A percentile compares a stretch with the other conserved stretches of the same genome.
Conservation (phyloP, 192 early-diverging fungal genomes). For the Haplosporangium gracile region DNA sequence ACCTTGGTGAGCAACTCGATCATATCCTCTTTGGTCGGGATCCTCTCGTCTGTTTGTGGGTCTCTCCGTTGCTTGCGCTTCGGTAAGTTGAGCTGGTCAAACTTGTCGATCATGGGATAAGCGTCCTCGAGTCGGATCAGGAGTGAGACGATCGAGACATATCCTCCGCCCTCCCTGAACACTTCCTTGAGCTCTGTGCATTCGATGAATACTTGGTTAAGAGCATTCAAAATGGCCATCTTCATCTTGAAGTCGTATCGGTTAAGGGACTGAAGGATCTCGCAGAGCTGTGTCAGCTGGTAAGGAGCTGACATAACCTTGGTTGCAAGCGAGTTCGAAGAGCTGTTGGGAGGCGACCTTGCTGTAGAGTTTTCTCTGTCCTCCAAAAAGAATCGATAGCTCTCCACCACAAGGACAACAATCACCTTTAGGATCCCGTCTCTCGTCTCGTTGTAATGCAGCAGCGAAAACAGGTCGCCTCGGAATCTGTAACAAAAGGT, state of each 20-base stretch:
- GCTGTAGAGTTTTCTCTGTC: slow-evolving; percentile 21
- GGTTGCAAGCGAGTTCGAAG: slow-evolving; percentile 16
- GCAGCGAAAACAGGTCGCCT: slow-evolving; percentile 67
- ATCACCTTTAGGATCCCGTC: slow-evolving; percentile 63
- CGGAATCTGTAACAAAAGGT: slow-evolving; percentile 47
- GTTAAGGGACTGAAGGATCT: slow-evolving; percentile 67
- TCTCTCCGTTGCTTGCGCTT: slow-evolving; percentile 30
- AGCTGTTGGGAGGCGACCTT: slow-evolving; percentile 25
- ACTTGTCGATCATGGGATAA: slow-evolving; percentile 45
- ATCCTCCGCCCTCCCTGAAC: slow-evolving; percentile 72
- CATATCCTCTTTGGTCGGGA: slow-evolving; percentile 51
- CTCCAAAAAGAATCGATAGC: slow-evolving; percentile 50
- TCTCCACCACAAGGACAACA: slow-evolving; percentile 63
- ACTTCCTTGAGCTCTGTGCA: slow-evolving; percentile 65
- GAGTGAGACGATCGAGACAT: slow-evolving; percentile 69
- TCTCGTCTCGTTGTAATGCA: slow-evolving; percentile 67
- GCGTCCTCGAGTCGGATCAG: slow-evolving; percentile 67
- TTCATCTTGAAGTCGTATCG: slow-evolving; percentile 69
- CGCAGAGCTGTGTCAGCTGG: slow-evolving; percentile 69
- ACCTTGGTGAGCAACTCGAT: slow-evolving; percentile 60
- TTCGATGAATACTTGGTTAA: slow-evolving; percentile 62
- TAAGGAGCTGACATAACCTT: slow-evolving; percentile 53
- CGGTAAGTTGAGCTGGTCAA: slow-evolving; percentile 26
- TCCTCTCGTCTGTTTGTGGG: slow-evolving; percentile 42
- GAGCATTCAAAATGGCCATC: slow-evolving; percentile 65